Evolutionary conservation across 208 protist species (phyloP).

Genomic region (Tritrichomonas foetus): DNA sequence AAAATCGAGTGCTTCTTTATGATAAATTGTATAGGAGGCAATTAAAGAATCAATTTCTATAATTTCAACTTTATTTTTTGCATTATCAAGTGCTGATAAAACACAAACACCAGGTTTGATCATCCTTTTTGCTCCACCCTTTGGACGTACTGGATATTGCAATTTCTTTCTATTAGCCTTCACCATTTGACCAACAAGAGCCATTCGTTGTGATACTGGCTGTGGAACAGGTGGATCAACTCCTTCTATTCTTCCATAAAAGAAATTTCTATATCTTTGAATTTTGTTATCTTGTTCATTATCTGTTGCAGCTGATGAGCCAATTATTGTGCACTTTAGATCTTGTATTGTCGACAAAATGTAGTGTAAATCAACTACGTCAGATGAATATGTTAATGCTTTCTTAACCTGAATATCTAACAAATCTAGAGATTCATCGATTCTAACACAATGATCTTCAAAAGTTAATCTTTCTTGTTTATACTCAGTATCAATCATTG

Average conservation of each 20-base stretch:
- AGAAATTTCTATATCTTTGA: background rate
- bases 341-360: background rate
- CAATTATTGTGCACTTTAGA: background rate
- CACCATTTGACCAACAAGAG: background rate
- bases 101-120: background rate
- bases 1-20: background rate
- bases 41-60: slow-evolving; percentile 8
- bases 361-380: background rate
- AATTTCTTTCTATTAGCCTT: background rate
- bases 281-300: slow-evolving; percentile 27
- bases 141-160: background rate
- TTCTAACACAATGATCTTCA: background rate
- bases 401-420: background rate
- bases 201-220: background rate
- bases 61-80: background rate
- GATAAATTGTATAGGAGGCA: background rate
- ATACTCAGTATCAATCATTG: background rate
- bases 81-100: background rate
- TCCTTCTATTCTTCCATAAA: background rate
- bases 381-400: background rate
- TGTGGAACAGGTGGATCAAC: background rate
- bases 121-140: background rate
- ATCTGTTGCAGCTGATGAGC: background rate
- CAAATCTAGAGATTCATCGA: background rate
- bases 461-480: background rate